A percentile compares a stretch with the other conserved stretches of the same genome.
Evolutionary conservation across 2,329 filamentous ascomycete genomes (phyloP).

Genomic region (Ilyonectria destructans): DNA sequence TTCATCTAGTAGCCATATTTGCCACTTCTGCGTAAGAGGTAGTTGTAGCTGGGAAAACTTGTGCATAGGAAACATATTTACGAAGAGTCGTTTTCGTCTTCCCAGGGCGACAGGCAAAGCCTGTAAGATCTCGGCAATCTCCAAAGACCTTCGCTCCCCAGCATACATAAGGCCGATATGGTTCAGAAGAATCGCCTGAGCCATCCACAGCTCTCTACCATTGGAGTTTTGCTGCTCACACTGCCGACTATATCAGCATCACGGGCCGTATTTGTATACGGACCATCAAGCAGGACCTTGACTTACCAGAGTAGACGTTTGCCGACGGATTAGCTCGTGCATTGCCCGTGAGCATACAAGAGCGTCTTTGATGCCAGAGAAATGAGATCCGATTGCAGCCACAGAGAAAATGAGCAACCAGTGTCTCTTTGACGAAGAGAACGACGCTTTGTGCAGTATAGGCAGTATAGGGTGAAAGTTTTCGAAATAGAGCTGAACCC

Average conservation of each 20-base stretch:
- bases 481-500: conserved; percentile 18
- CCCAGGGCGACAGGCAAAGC: conserved; percentile 3
- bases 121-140: not conserved
- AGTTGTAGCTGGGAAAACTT: conserved; percentile 1
- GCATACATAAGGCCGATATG: not conserved
- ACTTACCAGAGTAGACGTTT: conserved; percentile 14
- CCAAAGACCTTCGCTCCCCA: not conserved
- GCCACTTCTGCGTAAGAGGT: not conserved
- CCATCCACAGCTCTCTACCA: conserved; percentile 1
- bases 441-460: conserved; percentile 12
- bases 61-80: not conserved
- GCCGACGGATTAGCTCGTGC: conserved; percentile 12
- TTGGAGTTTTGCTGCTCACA: not conserved
- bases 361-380: conserved; percentile 10
- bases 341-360: not conserved
- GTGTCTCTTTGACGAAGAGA: conserved; percentile 2
- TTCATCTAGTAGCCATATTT: not conserved
- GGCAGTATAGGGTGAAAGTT: conserved; percentile 8
- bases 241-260: not conserved
- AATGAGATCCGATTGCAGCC: conserved; percentile 10
- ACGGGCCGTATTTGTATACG: too few species aligned
- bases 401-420: conserved; percentile 14
- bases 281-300: too few species aligned
- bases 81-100: conserved; percentile 1
- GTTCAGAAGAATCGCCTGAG: not conserved